These are phyloP conservation scores for Arxiozyma bovina DNA, from an alignment of 1,139 yeast species.

Conservation along the genomic window DNA sequence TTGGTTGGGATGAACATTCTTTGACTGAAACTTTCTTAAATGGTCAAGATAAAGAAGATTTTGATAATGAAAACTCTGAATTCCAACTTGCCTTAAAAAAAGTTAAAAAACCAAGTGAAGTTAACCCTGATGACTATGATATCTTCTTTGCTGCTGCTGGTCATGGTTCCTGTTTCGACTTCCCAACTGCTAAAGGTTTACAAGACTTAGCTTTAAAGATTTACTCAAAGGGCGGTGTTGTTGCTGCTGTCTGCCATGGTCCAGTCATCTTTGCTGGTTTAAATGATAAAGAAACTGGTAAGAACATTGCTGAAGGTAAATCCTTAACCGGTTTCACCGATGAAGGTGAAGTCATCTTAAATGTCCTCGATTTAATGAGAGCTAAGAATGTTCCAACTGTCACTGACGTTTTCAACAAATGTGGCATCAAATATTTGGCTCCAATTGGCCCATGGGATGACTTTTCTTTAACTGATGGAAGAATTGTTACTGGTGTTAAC, in stretches of 20 bases:
- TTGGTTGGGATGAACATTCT: constrained; percentile 50
- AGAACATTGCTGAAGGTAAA: constrained; percentile 43
- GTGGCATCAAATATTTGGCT: constrained; percentile 39
- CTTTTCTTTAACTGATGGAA: constrained; percentile 44
- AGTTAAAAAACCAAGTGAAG: constrained; percentile 38
- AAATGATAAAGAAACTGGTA: constrained; percentile 37
- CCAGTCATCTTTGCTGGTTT: constrained; percentile 46
- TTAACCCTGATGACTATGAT: constrained; percentile 41
- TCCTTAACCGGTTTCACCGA: constrained; percentile 55
- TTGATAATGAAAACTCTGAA: constrained; percentile 35
- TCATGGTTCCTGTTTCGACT: constrained; percentile 54
- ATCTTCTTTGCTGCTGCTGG: constrained; percentile 58
- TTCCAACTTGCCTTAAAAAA: constrained; percentile 33
- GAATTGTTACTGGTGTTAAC: constrained; percentile 52
- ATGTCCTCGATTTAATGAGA: constrained; percentile 34
- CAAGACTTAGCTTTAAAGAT: constrained; percentile 40
- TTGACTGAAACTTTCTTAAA: constrained; percentile 34
- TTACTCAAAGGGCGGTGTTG: constrained; percentile 44
- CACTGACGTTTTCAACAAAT: constrained; percentile 32
- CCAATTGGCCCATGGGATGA: constrained; percentile 49
- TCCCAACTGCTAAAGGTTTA: constrained; percentile 43
- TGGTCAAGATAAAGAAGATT: constrained; percentile 38
- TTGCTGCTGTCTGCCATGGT: constrained; percentile 62
- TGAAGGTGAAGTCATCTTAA: constrained; percentile 41
- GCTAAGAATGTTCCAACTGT: constrained; percentile 33